Conservation (phyloP, 2,329 filamentous ascomycete species). For the Fusarium nisikadoi region DNA sequence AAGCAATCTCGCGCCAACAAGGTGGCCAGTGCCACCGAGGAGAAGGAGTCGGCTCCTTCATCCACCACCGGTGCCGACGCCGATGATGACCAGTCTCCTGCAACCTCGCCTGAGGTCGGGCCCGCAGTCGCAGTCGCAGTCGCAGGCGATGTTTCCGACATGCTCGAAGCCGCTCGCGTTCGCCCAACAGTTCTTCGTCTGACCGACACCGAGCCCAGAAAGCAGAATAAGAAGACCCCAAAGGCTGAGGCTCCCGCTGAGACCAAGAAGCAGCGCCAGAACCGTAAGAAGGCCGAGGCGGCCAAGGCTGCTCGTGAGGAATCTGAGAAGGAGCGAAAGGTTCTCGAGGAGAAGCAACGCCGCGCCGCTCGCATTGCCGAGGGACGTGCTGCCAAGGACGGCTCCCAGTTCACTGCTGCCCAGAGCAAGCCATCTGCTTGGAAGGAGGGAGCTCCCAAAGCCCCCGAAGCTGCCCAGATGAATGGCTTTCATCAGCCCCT, state of each 20-base stretch:
- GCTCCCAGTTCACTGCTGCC: slow-evolving; percentile 66
- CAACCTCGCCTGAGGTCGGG: slow-evolving; percentile 70
- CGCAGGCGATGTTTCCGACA: slow-evolving; percentile 82
- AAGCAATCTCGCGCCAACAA: slow-evolving; percentile 74
- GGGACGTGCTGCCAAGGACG: slow-evolving; percentile 85
- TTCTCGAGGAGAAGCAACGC: slow-evolving; percentile 82
- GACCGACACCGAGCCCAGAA: slow-evolving; percentile 71
- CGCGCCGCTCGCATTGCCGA: slow-evolving; percentile 84
- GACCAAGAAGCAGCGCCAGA: slow-evolving; percentile 96
- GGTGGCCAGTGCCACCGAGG: slow-evolving; percentile 56
- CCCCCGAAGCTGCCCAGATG: slow-evolving; percentile 47
- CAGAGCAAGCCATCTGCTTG: slow-evolving; percentile 57
- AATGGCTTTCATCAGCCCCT: slow-evolving; percentile 60
- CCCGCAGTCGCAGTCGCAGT: slow-evolving; percentile 67
- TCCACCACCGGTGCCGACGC: slow-evolving; percentile 80
- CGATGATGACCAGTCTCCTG: slow-evolving; percentile 81
- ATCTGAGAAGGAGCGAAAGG: slow-evolving; percentile 81
- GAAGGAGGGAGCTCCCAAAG: slow-evolving; percentile 51
- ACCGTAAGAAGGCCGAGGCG: slow-evolving; percentile 86
- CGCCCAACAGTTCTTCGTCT: slow-evolving; percentile 82
- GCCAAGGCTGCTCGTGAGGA: slow-evolving; percentile 79
- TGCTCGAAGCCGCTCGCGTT: slow-evolving; percentile 79
- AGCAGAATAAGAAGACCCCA: slow-evolving; percentile 70
- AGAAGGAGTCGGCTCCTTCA: slow-evolving; percentile 60
- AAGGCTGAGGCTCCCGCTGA: slow-evolving; percentile 75